Evolutionary conservation across 2,329 filamentous ascomycete species (phyloP).

Genomic region (Thielaviopsis punctulata): DNA sequence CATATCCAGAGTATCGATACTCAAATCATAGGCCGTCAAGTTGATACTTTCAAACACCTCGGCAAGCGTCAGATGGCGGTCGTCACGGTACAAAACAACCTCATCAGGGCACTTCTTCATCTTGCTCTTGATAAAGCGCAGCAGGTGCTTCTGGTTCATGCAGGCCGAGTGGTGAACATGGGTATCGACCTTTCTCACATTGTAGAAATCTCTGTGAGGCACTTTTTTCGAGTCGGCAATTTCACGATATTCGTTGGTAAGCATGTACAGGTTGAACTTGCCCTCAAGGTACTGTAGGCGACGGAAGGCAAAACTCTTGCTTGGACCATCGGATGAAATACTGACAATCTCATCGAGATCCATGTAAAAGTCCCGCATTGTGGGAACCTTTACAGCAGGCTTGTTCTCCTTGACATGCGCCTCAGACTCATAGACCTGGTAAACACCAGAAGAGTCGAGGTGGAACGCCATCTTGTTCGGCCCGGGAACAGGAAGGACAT

Average conservation of each 20-base stretch:
- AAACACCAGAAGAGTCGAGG: slow-evolving; percentile 73
- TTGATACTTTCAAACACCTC: slow-evolving; percentile 98
- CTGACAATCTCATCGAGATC: slow-evolving; percentile 75
- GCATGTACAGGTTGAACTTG: slow-evolving; percentile 85
- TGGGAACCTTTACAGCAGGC: slow-evolving; percentile 72
- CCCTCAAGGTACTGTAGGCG: slow-evolving; percentile 89
- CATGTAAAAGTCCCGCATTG: slow-evolving; percentile 87
- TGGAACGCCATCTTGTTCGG: slow-evolving; percentile 56
- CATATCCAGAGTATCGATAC: slow-evolving; percentile 98
- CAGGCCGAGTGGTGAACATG: slow-evolving; percentile 98
- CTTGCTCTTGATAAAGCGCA: slow-evolving; percentile 98
- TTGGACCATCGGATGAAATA: slow-evolving; percentile 87
- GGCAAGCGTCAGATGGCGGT: slow-evolving; percentile 72
- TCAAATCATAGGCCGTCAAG: slow-evolving; percentile 88
- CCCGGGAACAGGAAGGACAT: slow-evolving; percentile 57
- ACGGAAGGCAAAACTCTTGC: slow-evolving; percentile 92
- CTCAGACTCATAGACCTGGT: slow-evolving; percentile 70
- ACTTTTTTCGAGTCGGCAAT: slow-evolving; percentile 96
- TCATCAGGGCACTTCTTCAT: slow-evolving; percentile 98
- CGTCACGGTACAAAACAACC: slow-evolving; percentile 80
- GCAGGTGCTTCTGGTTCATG: slow-evolving; percentile 98
- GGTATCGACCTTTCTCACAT: slow-evolving; percentile 94
- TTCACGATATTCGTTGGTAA: slow-evolving; percentile 94
- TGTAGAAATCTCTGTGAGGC: slow-evolving; percentile 96
- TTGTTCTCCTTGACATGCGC: slow-evolving; percentile 37